Conservation (phyloP, 768 basidiomycete species). For the Plicaturopsis crispa region DNA sequence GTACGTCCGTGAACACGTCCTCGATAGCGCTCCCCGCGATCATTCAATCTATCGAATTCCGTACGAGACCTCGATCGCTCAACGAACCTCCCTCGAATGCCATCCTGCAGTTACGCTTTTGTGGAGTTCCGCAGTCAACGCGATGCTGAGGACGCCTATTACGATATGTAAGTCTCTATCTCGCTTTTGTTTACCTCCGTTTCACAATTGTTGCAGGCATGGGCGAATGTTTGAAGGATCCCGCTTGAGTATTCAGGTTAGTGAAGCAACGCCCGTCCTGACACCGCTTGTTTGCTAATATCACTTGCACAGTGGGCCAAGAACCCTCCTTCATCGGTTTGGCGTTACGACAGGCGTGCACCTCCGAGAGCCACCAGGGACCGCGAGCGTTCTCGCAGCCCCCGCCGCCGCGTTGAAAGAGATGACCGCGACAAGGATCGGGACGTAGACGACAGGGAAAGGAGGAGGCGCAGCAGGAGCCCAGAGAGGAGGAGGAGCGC, state of each 20-base stretch:
- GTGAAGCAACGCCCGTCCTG: neutral
- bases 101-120: conserved; percentile 72
- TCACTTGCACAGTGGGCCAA: conserved; percentile 62
- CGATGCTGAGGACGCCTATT: conserved; percentile 79
- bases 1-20: conserved; percentile 22
- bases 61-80: conserved; percentile 43
- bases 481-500: conserved; percentile 35
- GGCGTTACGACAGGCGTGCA: conserved; percentile 63
- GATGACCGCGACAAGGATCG: conserved; percentile 25
- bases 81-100: conserved; percentile 35
- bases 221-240: conserved; percentile 68
- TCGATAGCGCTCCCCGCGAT: conserved; percentile 18
- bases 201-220: conserved; percentile 42
- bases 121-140: conserved; percentile 74
- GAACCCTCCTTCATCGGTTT: conserved; percentile 75
- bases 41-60: conserved; percentile 27
- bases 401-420: conserved; percentile 28
- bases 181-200: neutral
- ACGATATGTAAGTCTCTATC: conserved; percentile 57
- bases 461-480: conserved; percentile 41
- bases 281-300: neutral
- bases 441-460: conserved; percentile 29
- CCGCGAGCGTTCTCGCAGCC: conserved; percentile 46
- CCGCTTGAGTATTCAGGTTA: conserved; percentile 67
- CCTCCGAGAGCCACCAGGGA: conserved; percentile 21